Evolutionary conservation across 345 rosid genomes (phyloP).

Genomic region (Eucalyptus curtisii): DNA sequence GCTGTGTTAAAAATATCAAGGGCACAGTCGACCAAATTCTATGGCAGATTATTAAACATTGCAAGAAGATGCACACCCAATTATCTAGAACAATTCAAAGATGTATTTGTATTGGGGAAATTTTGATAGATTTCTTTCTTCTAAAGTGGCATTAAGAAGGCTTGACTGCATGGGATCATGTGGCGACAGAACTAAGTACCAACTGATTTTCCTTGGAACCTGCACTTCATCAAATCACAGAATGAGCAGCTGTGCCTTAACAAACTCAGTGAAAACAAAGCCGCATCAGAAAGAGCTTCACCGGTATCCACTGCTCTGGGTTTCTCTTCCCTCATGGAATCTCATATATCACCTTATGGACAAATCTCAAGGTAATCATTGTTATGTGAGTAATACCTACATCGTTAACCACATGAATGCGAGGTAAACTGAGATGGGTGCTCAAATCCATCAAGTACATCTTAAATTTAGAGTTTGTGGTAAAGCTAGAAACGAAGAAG

Average conservation of each 20-base stretch:
- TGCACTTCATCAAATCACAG: neutral
- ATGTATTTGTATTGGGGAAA: constrained; percentile 61
- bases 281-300: constrained; percentile 4
- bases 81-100: neutral
- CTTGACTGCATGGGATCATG: constrained; percentile 78
- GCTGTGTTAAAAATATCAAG: too few species aligned
- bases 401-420: neutral
- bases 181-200: constrained; percentile 51
- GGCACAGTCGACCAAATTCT: too few species aligned
- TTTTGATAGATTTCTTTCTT: constrained; percentile 72
- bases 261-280: neutral
- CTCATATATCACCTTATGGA: constrained; percentile 84
- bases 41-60: neutral
- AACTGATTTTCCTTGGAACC: constrained; percentile 75
- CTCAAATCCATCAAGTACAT: neutral
- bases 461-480: neutral
- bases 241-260: neutral
- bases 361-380: constrained; percentile 81
- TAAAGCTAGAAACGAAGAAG: neutral
- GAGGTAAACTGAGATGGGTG: neutral
- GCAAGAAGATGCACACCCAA: neutral
- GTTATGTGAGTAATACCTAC: constrained; percentile 67
- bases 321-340: constrained; percentile 73
- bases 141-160: constrained; percentile 63
- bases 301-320: constrained; percentile 70